Conservation (phyloP, 129 eudicot species). For the Artemisia annua region DNA sequence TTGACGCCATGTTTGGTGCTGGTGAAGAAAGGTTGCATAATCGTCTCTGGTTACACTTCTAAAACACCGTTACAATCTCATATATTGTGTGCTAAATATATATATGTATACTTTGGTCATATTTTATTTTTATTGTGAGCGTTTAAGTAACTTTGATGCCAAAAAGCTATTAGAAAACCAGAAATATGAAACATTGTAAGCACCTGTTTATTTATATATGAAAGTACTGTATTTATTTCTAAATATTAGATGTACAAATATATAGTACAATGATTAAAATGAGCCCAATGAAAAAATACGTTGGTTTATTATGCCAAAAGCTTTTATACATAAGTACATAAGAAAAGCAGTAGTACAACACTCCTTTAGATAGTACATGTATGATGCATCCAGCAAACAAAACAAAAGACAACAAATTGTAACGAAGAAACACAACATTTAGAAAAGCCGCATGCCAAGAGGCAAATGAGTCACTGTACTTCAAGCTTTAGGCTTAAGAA, state of each 20-base stretch:
- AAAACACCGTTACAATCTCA: neutral
- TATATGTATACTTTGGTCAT: too few relatives aligned
- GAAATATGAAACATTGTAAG: too few relatives aligned
- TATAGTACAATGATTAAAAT: neutral
- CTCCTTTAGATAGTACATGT: slow-evolving; percentile 2
- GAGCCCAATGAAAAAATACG: too few relatives aligned
- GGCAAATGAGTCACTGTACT: slow-evolving; percentile 5
- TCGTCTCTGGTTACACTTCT: slow-evolving; percentile 92
- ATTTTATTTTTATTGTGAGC: neutral
- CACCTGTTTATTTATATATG: neutral
- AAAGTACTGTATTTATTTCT: too few relatives aligned
- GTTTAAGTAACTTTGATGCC: neutral
- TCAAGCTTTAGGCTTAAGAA: slow-evolving; percentile 62
- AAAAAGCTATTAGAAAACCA: neutral
- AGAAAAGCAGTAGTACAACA: neutral
- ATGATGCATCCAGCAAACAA: slow-evolving; percentile 11
- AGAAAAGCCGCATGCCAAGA: slow-evolving; percentile 5
- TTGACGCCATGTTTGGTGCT: slow-evolving; percentile 89
- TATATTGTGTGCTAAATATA: neutral
- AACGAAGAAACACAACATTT: slow-evolving; percentile 23
- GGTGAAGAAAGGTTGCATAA: slow-evolving; percentile 87
- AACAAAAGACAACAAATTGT: slow-evolving; percentile 12
- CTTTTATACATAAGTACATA: too few relatives aligned
- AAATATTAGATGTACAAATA: too few relatives aligned
- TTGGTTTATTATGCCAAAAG: too few relatives aligned